A percentile compares a stretch with the other conserved stretches of the same genome.
These are phyloP conservation scores for Solanum hybrid DNA, from an alignment of 305 asterid species.

Conservation along the genomic window DNA sequence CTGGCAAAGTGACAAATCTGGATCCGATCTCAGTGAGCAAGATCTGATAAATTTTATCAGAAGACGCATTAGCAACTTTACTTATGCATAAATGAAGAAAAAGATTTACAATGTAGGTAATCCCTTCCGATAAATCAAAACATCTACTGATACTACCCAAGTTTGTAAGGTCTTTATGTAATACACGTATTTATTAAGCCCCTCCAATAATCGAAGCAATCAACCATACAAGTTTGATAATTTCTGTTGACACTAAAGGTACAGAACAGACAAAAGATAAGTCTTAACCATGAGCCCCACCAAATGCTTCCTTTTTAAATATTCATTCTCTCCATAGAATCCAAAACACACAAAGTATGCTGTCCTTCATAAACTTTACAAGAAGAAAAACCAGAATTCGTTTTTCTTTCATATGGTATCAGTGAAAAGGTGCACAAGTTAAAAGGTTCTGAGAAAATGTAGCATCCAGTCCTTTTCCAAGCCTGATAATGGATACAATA, in stretches of 20 bases:
- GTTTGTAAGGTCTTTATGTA: background rate
- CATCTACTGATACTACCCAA: background rate
- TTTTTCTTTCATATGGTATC: background rate
- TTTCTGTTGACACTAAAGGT: background rate
- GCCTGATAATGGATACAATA: background rate
- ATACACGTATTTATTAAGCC: background rate
- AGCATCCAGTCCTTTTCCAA: background rate
- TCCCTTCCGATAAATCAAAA: background rate
- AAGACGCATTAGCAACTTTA: background rate
- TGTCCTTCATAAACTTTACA: background rate
- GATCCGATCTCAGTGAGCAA: slow-evolving; percentile 97
- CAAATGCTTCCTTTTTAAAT: background rate
- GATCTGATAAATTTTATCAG: slow-evolving; percentile 31
- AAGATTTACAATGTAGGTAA: background rate
- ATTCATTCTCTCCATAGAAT: background rate
- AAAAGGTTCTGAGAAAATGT: background rate
- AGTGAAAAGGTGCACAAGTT: background rate
- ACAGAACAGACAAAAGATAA: background rate
- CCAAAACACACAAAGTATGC: background rate
- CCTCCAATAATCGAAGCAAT: background rate
- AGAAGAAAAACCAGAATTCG: background rate
- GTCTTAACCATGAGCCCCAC: background rate
- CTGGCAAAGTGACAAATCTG: slow-evolving; percentile 92
- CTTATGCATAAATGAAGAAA: background rate
- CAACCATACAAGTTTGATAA: background rate